Evolutionary conservation across 768 basidiomycete genomes (phyloP).

Genomic region (Kwoniella newhampshirensis): DNA sequence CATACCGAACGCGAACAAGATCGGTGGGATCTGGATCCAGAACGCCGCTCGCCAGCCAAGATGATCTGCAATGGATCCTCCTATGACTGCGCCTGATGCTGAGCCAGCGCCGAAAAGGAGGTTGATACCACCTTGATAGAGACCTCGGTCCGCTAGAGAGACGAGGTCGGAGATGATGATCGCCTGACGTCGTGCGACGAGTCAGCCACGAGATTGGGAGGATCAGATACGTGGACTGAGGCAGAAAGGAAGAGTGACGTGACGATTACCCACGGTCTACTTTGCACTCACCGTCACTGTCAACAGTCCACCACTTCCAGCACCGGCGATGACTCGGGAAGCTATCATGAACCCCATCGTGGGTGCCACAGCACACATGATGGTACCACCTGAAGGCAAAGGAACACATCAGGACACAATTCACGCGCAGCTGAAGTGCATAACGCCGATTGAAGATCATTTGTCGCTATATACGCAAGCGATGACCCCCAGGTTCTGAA

Average conservation of each 20-base stretch:
- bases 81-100: slow-evolving; percentile 36
- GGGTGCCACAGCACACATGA: slow-evolving; percentile 33
- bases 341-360: slow-evolving; percentile 31
- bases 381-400: slow-evolving; percentile 26
- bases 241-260: neutral
- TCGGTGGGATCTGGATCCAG: slow-evolving; percentile 39
- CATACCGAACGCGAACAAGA: slow-evolving; percentile 28
- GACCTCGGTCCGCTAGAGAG: slow-evolving; percentile 41
- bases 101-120: slow-evolving; percentile 37
- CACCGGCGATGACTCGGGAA: slow-evolving; percentile 35
- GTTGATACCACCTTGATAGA: slow-evolving; percentile 46
- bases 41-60: slow-evolving; percentile 44
- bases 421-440: too few relatives aligned
- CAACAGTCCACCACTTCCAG: slow-evolving; percentile 37
- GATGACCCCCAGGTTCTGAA: too few relatives aligned
- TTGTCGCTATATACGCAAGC: too few relatives aligned
- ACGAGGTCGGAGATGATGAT: slow-evolving; percentile 48
- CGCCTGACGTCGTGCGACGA: slow-evolving; percentile 19
- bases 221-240: too few relatives aligned
- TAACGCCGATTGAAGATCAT: too few relatives aligned
- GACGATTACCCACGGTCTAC: neutral
- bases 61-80: slow-evolving; percentile 36
- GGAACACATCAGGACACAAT: too few relatives aligned
- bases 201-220: neutral
- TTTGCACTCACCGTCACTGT: slow-evolving; percentile 37